Evolutionary conservation across 169 alveolate genomes (phyloP), one percentile per base, ranked within the genome.

Genomic region (Plasmodium yoelii): DNA sequence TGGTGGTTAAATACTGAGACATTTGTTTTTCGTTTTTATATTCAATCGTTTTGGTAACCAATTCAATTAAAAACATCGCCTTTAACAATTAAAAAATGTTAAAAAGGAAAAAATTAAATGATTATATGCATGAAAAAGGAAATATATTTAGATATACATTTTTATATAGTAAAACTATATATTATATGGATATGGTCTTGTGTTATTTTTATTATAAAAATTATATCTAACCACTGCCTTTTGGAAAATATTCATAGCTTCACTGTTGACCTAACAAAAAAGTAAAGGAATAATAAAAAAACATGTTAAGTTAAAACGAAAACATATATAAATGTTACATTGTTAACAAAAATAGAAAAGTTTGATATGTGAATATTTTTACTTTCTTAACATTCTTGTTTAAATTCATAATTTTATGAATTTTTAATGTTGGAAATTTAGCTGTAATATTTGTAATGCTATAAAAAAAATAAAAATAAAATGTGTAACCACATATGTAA

Each of bases 361-460:
- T 24, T 15, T 57, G 34, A 24, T 12, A 19, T 53, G 22, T 60
- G n/a, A 49, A 5, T 15, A 12, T 44, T 53, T n/a, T 5, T 77
- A 77, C 88, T 57, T 77, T 77, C 19, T 46, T 77, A 44, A 55
- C 59, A 67, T 22, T 63, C n/a, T 39, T 64, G 53, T 77, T 77
- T 64, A 77, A 68, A 56, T 77, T 77, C 88, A 77, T 77, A 63
- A 77, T 77, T 19, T 64, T 77, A 47, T 77, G 88, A 42, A 77
- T 77, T 77, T 77, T 77, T 39, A 51, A 46, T 47, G 51, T 34
- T 18, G 88, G 77, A 47, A 77, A 77, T 77, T 77, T 77, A 22
- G 69, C 19, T 22, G 67, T 63, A 34, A 55, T 44, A 28, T 64
- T 61, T 64, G 28, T 55, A 56, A 42, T 24, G 65, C 77, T 77